Conservation (phyloP, 176 grass and related monocot species). For the Ensete glaucum region DNA sequence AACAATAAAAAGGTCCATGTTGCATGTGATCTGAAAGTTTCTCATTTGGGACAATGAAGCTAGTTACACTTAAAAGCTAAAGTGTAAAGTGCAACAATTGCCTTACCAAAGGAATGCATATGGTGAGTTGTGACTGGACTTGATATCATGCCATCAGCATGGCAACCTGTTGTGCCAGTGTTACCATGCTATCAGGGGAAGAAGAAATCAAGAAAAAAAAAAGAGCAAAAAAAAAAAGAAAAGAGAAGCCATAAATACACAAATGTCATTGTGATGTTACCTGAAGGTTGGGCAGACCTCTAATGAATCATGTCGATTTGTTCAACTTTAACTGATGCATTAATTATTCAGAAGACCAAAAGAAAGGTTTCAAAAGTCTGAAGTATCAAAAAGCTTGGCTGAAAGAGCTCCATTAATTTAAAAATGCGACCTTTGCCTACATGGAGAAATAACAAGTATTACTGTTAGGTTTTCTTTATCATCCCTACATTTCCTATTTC, state of each 20-base stretch:
- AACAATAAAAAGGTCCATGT: too few species aligned
- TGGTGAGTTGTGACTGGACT: slow-evolving; percentile 13
- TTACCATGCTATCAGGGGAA: too few species aligned
- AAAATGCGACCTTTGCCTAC: too few species aligned
- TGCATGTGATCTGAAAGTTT: background rate
- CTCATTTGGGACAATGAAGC: background rate
- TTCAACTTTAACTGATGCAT: background rate
- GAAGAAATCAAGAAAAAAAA: background rate
- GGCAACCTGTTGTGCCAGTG: too few species aligned
- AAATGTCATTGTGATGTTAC: background rate
- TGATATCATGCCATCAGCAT: background rate
- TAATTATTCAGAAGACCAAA: too few species aligned
- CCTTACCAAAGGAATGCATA: slow-evolving; percentile 11
- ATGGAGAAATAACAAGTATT: too few species aligned
- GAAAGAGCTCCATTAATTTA: too few species aligned
- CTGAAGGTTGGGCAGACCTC: background rate
- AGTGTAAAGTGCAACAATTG: background rate
- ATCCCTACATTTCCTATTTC: too few species aligned
- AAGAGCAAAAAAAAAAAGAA: background rate
- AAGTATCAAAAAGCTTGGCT: too few species aligned
- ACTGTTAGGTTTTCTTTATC: too few species aligned
- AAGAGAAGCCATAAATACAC: background rate
- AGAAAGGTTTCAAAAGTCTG: too few species aligned
- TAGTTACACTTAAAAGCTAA: background rate
- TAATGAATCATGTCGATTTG: background rate